These are phyloP conservation scores for Mortierella sp. DNA, from an alignment of 371 early-diverging fungal species.

Conservation along the genomic window DNA sequence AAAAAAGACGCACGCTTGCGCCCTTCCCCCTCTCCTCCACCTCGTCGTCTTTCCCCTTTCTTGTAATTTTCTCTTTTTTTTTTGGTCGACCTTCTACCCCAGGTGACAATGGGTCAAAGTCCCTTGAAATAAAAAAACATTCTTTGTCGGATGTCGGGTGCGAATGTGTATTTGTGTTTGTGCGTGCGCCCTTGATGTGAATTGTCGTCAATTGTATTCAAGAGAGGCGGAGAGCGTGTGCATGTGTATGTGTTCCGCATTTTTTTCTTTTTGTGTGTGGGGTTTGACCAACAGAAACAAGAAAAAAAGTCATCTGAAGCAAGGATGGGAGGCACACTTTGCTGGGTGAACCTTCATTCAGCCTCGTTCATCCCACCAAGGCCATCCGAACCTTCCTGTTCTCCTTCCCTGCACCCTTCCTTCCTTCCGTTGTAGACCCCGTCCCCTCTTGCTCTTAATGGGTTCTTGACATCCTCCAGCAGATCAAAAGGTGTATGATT, in stretches of 20 bases:
- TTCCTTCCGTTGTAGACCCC: too few species aligned
- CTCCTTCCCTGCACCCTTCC: background rate
- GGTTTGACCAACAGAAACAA: slow-evolving; percentile 6
- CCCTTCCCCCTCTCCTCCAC: background rate
- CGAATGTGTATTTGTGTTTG: background rate
- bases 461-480: too few species aligned
- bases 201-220: slow-evolving; percentile 6
- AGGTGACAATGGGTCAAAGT: slow-evolving; percentile 1
- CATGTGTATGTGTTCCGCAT: background rate
- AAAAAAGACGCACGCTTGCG: slow-evolving; percentile 2
- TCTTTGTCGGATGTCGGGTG: background rate
- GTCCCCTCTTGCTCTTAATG: too few species aligned
- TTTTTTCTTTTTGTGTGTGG: slow-evolving; percentile 2
- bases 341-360: background rate
- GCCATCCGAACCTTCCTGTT: background rate
- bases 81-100: background rate
- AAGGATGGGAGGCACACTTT: background rate
- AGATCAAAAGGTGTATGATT: background rate
- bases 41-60: background rate
- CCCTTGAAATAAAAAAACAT: slow-evolving; percentile 6
- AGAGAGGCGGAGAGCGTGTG: background rate
- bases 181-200: background rate
- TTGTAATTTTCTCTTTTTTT: background rate
- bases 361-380: slow-evolving; percentile 3
- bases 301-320: background rate